Percentiles rank a stretch among this genome's conserved stretches.
Conservation (phyloP, 306 rosid species). For the Vicia villosa region DNA sequence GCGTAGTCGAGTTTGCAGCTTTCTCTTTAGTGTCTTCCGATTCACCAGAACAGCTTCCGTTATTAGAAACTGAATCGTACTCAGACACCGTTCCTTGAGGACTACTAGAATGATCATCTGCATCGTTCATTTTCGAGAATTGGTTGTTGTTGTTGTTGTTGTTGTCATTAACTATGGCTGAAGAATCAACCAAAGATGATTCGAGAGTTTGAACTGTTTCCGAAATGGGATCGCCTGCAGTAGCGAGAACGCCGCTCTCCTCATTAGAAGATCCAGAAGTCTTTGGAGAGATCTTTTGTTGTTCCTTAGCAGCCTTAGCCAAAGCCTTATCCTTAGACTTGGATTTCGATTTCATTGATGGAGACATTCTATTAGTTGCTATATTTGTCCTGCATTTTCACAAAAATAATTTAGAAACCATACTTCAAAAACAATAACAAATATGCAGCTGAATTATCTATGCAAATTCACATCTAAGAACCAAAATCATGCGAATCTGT, state of each 20-base stretch:
- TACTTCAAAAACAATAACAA: conserved; percentile 12
- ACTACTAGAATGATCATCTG: conserved; percentile 69
- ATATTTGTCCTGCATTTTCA: conserved; percentile 9
- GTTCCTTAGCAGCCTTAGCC: conserved; percentile 54
- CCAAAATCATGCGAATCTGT: conserved; percentile 12
- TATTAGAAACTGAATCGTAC: conserved; percentile 82
- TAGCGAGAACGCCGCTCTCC: conserved; percentile 54
- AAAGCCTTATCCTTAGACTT: conserved; percentile 60
- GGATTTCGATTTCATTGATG: conserved; percentile 68
- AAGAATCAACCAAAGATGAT: conserved; percentile 48
- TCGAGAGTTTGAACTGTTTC: conserved; percentile 79
- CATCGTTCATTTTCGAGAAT: conserved; percentile 59
- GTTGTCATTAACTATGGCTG: conserved; percentile 47
- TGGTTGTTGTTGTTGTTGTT: conserved; percentile 33
- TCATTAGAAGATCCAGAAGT: conserved; percentile 51
- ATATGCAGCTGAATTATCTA: not conserved
- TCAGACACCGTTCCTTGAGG: conserved; percentile 54
- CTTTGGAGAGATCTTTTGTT: conserved; percentile 56
- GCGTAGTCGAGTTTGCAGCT: conserved; percentile 43
- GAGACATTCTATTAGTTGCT: conserved; percentile 64
- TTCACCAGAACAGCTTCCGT: conserved; percentile 88
- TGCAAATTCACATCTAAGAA: not conserved
- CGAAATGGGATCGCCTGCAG: conserved; percentile 58
- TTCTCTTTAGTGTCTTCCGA: conserved; percentile 80
- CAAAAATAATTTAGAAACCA: conserved; percentile 18